A percentile compares a stretch with the other conserved stretches of the same genome.
These are phyloP conservation scores for Populus hybrid DNA, from an alignment of 441 rosid species.

Conservation along the genomic window DNA sequence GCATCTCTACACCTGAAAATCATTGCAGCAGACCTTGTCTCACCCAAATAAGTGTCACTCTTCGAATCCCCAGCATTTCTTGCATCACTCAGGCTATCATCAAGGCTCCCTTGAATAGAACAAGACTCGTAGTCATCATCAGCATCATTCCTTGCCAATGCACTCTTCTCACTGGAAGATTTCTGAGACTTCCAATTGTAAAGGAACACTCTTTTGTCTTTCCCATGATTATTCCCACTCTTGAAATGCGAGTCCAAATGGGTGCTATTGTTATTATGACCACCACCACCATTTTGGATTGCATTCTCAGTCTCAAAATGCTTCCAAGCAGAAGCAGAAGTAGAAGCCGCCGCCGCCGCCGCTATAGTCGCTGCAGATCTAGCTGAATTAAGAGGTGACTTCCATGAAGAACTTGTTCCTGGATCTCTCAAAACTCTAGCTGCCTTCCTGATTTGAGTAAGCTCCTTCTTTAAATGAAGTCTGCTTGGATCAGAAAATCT, in stretches of 20 bases:
- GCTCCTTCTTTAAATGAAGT: conserved; percentile 80
- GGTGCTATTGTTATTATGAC: background rate
- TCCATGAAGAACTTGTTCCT: conserved; percentile 87
- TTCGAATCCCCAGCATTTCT: conserved; percentile 53
- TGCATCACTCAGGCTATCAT: conserved; percentile 73
- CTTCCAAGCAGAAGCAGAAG: conserved; percentile 28
- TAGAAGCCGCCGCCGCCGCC: conserved; percentile 25
- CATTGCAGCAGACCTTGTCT: conserved; percentile 45
- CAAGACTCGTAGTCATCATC: conserved; percentile 40
- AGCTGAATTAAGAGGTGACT: conserved; percentile 69
- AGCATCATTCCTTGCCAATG: conserved; percentile 33
- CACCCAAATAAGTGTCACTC: conserved; percentile 51
- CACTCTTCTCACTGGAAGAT: conserved; percentile 54
- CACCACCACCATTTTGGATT: conserved; percentile 17
- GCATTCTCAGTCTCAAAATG: conserved; percentile 21
- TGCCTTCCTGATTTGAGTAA: conserved; percentile 86
- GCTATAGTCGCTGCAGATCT: conserved; percentile 57
- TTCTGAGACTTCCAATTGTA: conserved; percentile 79
- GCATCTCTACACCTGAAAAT: conserved; percentile 61
- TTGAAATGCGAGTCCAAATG: conserved; percentile 32
- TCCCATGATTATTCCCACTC: conserved; percentile 23
- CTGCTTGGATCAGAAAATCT: conserved; percentile 72
- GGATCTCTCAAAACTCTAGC: conserved; percentile 86
- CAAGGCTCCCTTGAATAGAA: conserved; percentile 54
- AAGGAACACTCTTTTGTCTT: conserved; percentile 62